Evolutionary conservation across 257 asterid genomes (phyloP).

Genomic region (Primulina huaijiensis): DNA sequence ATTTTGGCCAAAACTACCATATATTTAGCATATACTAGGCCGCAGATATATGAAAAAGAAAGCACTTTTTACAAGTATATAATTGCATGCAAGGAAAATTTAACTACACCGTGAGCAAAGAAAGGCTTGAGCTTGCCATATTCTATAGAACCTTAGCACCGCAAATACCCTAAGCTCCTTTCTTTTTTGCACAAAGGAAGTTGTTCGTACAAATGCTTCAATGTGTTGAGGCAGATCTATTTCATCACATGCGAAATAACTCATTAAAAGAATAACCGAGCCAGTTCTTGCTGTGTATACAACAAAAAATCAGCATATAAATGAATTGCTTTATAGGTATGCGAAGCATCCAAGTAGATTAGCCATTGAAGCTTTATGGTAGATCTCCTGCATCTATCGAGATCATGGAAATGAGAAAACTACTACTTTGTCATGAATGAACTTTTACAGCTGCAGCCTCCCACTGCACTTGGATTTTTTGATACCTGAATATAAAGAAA

Average conservation of each 20-base stretch:
- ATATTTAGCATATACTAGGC: too few species aligned
- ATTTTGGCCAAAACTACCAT: too few species aligned
- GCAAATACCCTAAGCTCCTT: too few species aligned
- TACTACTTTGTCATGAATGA: constrained; percentile 67
- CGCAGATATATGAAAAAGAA: too few species aligned
- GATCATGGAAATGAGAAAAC: constrained; percentile 1
- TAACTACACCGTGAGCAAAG: too few species aligned
- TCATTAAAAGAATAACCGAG: background rate
- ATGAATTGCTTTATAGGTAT: constrained; percentile 23
- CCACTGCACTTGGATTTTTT: constrained; percentile 87
- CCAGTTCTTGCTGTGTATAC: constrained; percentile 20
- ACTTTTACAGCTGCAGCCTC: constrained; percentile 95
- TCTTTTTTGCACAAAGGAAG: too few species aligned
- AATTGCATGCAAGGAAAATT: too few species aligned
- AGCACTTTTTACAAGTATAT: too few species aligned
- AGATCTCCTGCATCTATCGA: constrained; percentile 10
- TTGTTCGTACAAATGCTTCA: background rate
- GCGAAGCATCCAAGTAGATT: background rate
- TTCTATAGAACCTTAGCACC: too few species aligned
- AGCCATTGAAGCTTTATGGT: constrained; percentile 19
- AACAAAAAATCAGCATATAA: constrained; percentile 28
- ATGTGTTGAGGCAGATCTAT: background rate
- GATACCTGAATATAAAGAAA: constrained; percentile 57
- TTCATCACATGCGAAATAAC: background rate
- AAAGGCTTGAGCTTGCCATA: too few species aligned